Base-by-base conservation (phyloP, 495 filamentous ascomycete genomes). In the Penicillium canescens region DNA sequence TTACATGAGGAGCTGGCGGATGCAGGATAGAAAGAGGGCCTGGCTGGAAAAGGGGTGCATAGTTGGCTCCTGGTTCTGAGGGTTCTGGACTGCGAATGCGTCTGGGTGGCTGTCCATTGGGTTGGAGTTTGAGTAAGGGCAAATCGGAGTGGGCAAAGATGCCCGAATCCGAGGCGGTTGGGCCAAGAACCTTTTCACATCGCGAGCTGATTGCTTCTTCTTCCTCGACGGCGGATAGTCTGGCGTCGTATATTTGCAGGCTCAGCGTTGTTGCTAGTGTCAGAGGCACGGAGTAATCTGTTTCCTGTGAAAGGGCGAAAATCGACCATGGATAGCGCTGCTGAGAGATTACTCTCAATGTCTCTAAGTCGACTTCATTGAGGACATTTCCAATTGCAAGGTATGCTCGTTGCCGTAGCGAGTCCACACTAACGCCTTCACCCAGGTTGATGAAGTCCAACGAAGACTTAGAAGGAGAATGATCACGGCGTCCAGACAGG, bases 351-450 rank as follows among this genome's bases (percentile, higher is more conserved):
- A 91, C 78, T 35, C 82, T 80, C 6, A 96, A 71, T 0, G 90
- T 92, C 47, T 83, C 76, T n/a, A 97, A 72, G 63, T 96, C 91
- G 14, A 96, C 80, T 61, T 94, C 89, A 40, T 91, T 87, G 33
- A 96, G 80, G 34, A 84, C 70, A 62, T 84, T 87, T 50, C 88
- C 85, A 16, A 91, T 79, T 3, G 90, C 89, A 61, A 96, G 83
- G 67, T 87, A 95, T 5, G 87, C 91, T 60, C 82, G 78, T 56
- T 85, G 81, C n/a, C 74, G 78, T 13, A 73, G 55, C 57, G 78
- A 89, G 73, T 96, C 90, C 41, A 96, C 79, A 57, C 86, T 91
- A 20, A 95, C 86, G 60, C 89, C 90, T 68, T 96, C 91, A 0
- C 90, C 86, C 2, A 91, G 79, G 28, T 87, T 88, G n/a, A 87